phyloP scores from a whole-genome alignment of 331 rosid genomes.

The Telfairia occidentalis region DNA sequence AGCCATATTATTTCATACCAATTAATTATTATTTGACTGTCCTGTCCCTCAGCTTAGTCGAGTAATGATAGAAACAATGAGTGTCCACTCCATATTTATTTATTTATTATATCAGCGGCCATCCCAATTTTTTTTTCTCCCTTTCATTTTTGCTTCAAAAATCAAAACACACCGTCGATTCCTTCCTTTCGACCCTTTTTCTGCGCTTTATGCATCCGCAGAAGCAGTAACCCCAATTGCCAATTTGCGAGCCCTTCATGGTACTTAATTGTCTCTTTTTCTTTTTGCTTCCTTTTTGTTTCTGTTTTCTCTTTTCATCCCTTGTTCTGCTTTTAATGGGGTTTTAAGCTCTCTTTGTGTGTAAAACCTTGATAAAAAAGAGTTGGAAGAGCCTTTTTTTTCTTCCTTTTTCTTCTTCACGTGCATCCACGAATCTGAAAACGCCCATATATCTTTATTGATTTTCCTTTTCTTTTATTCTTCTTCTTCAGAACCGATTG shows the following conservation, averaged over 20 bases:
- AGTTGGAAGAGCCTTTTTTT: neutral
- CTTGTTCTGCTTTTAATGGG: neutral
- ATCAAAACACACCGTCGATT: neutral
- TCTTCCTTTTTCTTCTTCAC: neutral
- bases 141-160: neutral
- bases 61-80: neutral
- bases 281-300: neutral
- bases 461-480: neutral
- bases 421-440: constrained; percentile 6
- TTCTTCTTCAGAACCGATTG: neutral
- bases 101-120: neutral
- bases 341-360: neutral
- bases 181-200: constrained; percentile 1
- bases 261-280: neutral
- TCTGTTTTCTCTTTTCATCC: neutral
- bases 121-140: neutral
- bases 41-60: neutral
- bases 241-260: neutral
- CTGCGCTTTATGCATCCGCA: neutral
- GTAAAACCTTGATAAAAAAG: neutral
- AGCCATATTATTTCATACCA: neutral
- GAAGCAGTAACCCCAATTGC: neutral
- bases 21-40: neutral
- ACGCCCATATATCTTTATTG: neutral
- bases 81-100: neutral